phyloP scores from a whole-genome alignment of 805 yeast species.

The Myxozyma udenii region DNA sequence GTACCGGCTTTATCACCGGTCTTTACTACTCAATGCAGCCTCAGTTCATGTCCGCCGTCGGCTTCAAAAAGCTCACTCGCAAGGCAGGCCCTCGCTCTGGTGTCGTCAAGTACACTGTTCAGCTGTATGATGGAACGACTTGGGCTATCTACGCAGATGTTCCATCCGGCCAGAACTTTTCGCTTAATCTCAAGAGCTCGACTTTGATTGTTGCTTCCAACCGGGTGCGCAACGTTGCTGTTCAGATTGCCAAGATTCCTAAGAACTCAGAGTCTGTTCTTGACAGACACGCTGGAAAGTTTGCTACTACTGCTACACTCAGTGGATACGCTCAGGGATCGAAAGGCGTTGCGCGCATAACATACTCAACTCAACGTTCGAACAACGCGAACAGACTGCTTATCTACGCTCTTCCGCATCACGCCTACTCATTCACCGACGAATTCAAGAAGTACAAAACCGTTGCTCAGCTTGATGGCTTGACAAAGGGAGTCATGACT shows the following conservation, averaged over 20 bases:
- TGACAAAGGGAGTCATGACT: constrained; percentile 45
- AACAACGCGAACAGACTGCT: constrained; percentile 46
- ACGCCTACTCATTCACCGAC: constrained; percentile 44
- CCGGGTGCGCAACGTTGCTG: constrained; percentile 48
- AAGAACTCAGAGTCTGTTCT: constrained; percentile 40
- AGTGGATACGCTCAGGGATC: constrained; percentile 37
- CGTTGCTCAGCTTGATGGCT: constrained; percentile 43
- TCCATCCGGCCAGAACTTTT: constrained; percentile 34
- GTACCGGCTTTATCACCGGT: constrained; percentile 58
- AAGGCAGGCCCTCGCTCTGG: constrained; percentile 42
- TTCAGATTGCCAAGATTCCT: constrained; percentile 60
- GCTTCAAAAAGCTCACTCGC: constrained; percentile 52
- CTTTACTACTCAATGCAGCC: constrained; percentile 41
- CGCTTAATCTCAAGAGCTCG: constrained; percentile 36
- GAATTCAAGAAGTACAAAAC: constrained; percentile 37
- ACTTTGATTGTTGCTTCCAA: constrained; percentile 45
- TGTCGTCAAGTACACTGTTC: constrained; percentile 53
- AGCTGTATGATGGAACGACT: constrained; percentile 52
- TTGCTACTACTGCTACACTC: constrained; percentile 49
- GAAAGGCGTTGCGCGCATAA: constrained; percentile 15
- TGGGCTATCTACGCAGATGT: constrained; percentile 67
- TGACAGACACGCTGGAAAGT: constrained; percentile 64
- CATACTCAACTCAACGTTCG: constrained; percentile 32
- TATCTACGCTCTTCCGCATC: constrained; percentile 70
- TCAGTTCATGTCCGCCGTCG: constrained; percentile 44